These are phyloP conservation scores for Aaosphaeria pasadenensis DNA, from an alignment of 2,329 filamentous ascomycete genomes.

Conservation along the genomic window DNA sequence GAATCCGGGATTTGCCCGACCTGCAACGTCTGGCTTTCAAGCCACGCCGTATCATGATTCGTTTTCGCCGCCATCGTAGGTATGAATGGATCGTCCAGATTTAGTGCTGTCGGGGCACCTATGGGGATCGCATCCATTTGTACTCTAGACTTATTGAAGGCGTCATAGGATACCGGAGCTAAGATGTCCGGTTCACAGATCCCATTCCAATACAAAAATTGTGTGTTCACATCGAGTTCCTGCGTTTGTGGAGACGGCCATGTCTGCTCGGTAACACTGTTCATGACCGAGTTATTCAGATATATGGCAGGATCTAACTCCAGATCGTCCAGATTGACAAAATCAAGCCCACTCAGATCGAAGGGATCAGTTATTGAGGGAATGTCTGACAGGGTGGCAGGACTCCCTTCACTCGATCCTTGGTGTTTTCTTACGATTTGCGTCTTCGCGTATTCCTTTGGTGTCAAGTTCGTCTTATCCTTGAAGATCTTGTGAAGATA, in stretches of 20 bases:
- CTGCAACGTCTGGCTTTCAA: too few relatives aligned
- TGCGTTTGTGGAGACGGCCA: neutral
- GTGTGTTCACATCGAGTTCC: slow-evolving; percentile 5
- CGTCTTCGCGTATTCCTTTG: slow-evolving; percentile 41
- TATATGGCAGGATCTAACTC: slow-evolving; percentile 10
- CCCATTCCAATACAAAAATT: neutral
- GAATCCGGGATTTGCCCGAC: too few relatives aligned
- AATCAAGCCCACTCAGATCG: slow-evolving; percentile 20
- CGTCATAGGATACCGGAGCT: neutral
- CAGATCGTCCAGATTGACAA: slow-evolving; percentile 24
- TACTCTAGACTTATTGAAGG: neutral
- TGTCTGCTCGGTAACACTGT: too few relatives aligned
- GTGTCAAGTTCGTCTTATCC: slow-evolving; percentile 52
- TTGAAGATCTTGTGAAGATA: slow-evolving; percentile 61
- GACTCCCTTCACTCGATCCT: slow-evolving; percentile 1
- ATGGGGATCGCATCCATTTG: neutral
- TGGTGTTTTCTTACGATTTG: slow-evolving; percentile 3
- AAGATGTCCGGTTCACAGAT: neutral
- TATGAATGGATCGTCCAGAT: too few relatives aligned
- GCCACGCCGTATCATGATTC: neutral
- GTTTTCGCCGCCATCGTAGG: neutral
- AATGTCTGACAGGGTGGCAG: slow-evolving; percentile 3
- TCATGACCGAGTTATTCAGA: neutral
- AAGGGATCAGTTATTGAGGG: slow-evolving; percentile 5
- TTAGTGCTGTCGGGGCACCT: neutral